Evolutionary conservation across 176 grass and related monocot species (phyloP).

Genomic region (Zizania latifolia): DNA sequence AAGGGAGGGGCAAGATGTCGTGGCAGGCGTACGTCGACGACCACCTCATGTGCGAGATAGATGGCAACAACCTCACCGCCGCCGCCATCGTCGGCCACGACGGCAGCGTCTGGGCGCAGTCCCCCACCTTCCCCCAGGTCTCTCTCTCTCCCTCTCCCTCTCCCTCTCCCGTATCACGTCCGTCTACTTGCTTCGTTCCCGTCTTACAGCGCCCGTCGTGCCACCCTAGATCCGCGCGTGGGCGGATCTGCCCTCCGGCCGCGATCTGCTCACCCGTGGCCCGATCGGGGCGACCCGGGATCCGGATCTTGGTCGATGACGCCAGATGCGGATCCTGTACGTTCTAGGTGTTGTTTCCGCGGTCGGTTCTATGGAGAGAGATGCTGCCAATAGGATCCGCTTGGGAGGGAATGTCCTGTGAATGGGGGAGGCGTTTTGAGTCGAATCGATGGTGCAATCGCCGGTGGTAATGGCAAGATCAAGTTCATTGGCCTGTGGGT

Average conservation of each 20-base stretch:
- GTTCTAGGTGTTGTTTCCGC: neutral
- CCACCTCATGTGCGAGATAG: constrained; percentile 85
- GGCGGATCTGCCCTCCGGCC: constrained; percentile 11
- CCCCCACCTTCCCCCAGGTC: constrained; percentile 58
- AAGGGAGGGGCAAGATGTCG: constrained; percentile 53
- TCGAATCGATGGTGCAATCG: neutral
- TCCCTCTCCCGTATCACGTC: neutral
- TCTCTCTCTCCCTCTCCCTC: neutral
- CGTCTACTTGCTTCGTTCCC: neutral
- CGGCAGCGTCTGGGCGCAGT: constrained; percentile 68
- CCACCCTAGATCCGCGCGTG: constrained; percentile 22
- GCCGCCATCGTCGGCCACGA: constrained; percentile 73
- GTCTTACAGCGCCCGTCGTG: neutral
- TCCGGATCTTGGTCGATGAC: constrained; percentile 18
- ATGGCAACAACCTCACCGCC: constrained; percentile 55
- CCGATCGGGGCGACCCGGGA: constrained; percentile 3
- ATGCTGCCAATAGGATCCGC: neutral
- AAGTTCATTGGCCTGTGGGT: neutral
- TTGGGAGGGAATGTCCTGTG: neutral
- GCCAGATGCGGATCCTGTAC: constrained; percentile 12
- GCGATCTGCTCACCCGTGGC: neutral
- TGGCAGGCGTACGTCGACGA: constrained; percentile 84
- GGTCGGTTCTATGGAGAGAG: neutral
- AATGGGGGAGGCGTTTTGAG: neutral
- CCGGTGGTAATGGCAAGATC: neutral